Conservation (phyloP, 2,329 filamentous ascomycete genomes). For the Arthrinium puccinioides region DNA sequence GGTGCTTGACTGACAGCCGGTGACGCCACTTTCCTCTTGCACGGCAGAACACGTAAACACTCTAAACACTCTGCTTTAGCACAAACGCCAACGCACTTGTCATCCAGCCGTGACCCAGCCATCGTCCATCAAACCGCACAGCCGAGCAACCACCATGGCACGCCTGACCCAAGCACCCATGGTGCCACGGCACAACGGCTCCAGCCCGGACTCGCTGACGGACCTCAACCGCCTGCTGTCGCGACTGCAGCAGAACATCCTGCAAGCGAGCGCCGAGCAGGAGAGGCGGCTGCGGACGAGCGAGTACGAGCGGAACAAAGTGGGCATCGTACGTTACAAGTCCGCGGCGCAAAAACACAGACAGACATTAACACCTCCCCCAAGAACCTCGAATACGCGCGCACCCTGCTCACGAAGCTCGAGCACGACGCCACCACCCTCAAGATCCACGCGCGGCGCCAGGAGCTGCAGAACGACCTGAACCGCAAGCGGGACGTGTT, state of each 20-base stretch:
- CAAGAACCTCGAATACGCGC: conserved; percentile 67
- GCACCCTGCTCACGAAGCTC: conserved; percentile 58
- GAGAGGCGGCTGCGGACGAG: conserved; percentile 51
- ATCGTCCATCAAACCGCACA: no score
- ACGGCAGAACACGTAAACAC: no score
- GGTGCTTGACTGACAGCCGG: no score
- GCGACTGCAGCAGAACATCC: conserved; percentile 58
- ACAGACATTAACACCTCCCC: neutral
- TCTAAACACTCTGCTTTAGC: no score
- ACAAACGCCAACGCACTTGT: no score
- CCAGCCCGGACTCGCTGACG: conserved; percentile 27
- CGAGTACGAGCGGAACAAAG: conserved; percentile 58
- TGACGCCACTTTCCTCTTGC: no score
- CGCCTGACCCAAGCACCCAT: conserved; percentile 22
- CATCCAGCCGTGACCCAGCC: no score
- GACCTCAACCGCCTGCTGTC: conserved; percentile 59
- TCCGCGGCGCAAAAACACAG: neutral
- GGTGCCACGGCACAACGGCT: conserved; percentile 16
- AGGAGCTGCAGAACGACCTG: conserved; percentile 57
- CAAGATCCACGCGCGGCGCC: conserved; percentile 49
- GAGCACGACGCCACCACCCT: conserved; percentile 61
- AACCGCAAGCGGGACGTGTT: conserved; percentile 58
- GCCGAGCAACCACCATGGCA: conserved; percentile 17
- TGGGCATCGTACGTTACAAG: conserved; percentile 36
- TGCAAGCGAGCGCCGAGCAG: conserved; percentile 53